phyloP scores from a whole-genome alignment of 345 rosid species.

The Lumnitzera racemosa region DNA sequence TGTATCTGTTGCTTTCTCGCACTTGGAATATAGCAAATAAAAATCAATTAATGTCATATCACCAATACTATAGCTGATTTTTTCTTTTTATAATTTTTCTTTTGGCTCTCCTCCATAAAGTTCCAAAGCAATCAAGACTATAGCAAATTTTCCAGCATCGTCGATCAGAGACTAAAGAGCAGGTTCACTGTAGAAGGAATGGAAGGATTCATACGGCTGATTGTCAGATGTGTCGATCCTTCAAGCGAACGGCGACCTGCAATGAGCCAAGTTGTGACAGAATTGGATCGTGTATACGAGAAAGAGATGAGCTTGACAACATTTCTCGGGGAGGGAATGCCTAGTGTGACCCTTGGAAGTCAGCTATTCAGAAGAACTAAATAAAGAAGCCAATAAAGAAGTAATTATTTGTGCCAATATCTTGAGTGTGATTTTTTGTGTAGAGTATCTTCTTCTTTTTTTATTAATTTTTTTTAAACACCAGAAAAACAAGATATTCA shows the following conservation, averaged over 20 bases:
- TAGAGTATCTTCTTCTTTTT: conserved; percentile 13
- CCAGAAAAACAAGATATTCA: conserved; percentile 28
- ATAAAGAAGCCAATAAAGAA: conserved; percentile 11
- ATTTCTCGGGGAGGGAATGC: conserved; percentile 78
- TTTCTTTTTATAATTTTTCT: not conserved
- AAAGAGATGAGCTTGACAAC: conserved; percentile 80
- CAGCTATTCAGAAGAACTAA: conserved; percentile 58
- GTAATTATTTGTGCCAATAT: too few relatives aligned
- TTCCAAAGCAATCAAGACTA: conserved; percentile 51
- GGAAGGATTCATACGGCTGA: conserved; percentile 61
- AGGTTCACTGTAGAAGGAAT: conserved; percentile 74
- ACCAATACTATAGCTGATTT: not conserved
- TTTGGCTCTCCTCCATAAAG: conserved; percentile 25
- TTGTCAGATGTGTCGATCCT: conserved; percentile 44
- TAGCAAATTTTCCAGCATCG: conserved; percentile 32
- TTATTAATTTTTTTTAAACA: conserved; percentile 3
- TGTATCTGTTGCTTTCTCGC: too few relatives aligned
- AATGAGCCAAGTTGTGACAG: conserved; percentile 65
- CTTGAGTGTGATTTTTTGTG: conserved; percentile 15
- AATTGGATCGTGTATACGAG: conserved; percentile 66
- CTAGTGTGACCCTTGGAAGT: conserved; percentile 82
- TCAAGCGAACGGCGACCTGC: conserved; percentile 80
- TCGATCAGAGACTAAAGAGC: conserved; percentile 62
- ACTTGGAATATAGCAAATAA: too few relatives aligned
- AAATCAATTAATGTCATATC: not conserved